Base-by-base conservation (phyloP, 2,329 filamentous ascomycete species). In the Cladosporium sp. region DNA sequence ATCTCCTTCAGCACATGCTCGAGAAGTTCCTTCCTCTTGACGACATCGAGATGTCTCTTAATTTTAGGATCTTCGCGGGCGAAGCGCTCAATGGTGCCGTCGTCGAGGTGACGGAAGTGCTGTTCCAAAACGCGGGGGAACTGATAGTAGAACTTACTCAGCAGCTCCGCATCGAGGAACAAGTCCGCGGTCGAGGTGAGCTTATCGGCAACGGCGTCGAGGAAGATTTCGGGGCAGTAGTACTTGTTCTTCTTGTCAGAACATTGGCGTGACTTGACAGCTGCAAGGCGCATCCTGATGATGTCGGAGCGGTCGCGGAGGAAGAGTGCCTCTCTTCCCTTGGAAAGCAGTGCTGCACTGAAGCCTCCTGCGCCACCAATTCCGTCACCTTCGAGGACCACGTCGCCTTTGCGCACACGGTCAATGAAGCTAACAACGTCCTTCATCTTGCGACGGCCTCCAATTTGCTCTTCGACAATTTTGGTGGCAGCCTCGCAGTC, bases 191-290 rank as follows among this genome's bases (percentile, higher is more conserved):
- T 99, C 1, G 92, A 90, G 3, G 94, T 96, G 58, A 99, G 86
- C 79, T 98, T 98, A 71, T 93, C 92, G 1, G 95, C 93, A 1
- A 97, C 95, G 3, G 96, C 93, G 74, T 99, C 93, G n/a, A 99
- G 87, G 82, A 99, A 99, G 18, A 99, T 87, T 76, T 99, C 95
- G 0, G 95, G 95, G 75, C 95, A 99, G 80, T 95, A 88, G 80
- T 98, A 97, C 81, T 97, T 97, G 82, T 97, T 97, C 74, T 90
- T 89, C 70, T 89, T 84, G 70, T 82, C 87, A 66, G 88, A 86
- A 79, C 95, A 99, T 79, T 97, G 93, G 77, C 94, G 92, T 18
- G 91, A 95, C 77, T 94, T 95, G 65, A 97, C 85, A 51, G 95
- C 95, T 65, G 91, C 78, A 39, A 98, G 85, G 23, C 95, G 91